Evolutionary conservation across 257 asterid genomes (phyloP).

Genomic region (Solanum ahanhuiri): DNA sequence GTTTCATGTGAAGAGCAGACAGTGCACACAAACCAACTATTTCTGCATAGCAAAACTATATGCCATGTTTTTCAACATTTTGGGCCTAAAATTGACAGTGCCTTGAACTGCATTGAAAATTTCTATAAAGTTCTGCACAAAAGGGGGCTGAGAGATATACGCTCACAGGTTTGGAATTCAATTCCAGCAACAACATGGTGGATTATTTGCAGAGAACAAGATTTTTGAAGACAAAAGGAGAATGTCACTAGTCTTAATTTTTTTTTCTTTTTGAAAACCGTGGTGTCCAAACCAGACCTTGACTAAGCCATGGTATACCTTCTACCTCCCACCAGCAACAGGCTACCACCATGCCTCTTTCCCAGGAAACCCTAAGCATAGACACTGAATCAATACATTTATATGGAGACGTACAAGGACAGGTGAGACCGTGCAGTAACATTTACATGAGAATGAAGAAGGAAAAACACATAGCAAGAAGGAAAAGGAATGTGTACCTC

Average conservation of each 20-base stretch:
- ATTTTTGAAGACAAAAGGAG: neutral
- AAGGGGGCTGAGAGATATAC: neutral
- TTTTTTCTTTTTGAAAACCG: neutral
- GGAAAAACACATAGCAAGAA: neutral
- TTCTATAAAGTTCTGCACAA: neutral
- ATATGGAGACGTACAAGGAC: neutral
- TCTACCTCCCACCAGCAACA: neutral
- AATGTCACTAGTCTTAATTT: neutral
- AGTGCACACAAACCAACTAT: neutral
- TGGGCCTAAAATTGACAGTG: neutral
- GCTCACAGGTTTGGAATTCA: neutral
- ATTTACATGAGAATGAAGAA: too few relatives aligned
- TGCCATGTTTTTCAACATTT: neutral
- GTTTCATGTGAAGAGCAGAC: neutral
- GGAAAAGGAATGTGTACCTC: conserved; percentile 40
- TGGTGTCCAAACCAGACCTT: neutral
- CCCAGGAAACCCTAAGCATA: neutral
- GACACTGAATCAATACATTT: neutral
- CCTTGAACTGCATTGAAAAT: neutral
- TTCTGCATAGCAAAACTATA: neutral
- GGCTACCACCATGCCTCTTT: neutral
- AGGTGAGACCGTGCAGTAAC: neutral
- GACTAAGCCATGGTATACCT: neutral
- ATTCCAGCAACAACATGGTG: neutral
- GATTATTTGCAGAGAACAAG: neutral